Base-by-base conservation (phyloP, 768 basidiomycete genomes). In the Leccinum olivaceopallidum region DNA sequence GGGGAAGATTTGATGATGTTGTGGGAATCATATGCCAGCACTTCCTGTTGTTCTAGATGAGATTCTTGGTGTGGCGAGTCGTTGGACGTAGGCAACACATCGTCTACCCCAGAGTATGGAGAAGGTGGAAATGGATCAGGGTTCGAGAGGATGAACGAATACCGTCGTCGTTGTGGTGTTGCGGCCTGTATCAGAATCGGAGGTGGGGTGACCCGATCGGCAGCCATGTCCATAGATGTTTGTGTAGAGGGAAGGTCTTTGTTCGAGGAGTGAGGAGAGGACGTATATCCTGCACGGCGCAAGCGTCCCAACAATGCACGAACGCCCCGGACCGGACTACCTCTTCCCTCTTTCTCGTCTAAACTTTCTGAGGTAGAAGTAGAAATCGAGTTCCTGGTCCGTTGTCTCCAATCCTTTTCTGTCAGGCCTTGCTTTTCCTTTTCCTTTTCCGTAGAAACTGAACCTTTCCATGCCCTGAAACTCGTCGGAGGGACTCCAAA, bases 141-240 rank as follows among this genome's bases (percentile, higher is more conserved):
- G 44, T 73, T 73, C 7, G 72, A 73, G 16, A 73, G 73, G 20
- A 73, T 61, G 54, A 72, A 75, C 3, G 71, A 73, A 58, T 66
- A 67, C 53, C 57, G 69, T 9, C 62, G 62, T 60, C 63, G 71
- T 0, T 63, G 63, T 1, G 65, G 63, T 1, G 65, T 73, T 28
- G 68, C 60, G 22, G 47, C 55, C 4, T 62, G 55, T 5, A 59
- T 18, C 30, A 63, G 64, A 55, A 62, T 60, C 12, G 66, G 68
- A 10, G 61, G 69, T 51, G 62, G 59, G 6, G 58, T 68, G 36
- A n/a, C 16, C 34, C 34, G 61, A 42, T 36, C 56, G 16, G 36
- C 62, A 34, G 24, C 65, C 4, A 47, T 56, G 22, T 68, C 64
- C 42, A 50, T 22, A 5, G 63, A 56, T 39, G 44, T 10, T 13